Percentiles rank a stretch among this genome's conserved stretches.
These are phyloP conservation scores for Geopyxis carbonaria DNA, from an alignment of 495 filamentous ascomycete species.

Conservation along the genomic window DNA sequence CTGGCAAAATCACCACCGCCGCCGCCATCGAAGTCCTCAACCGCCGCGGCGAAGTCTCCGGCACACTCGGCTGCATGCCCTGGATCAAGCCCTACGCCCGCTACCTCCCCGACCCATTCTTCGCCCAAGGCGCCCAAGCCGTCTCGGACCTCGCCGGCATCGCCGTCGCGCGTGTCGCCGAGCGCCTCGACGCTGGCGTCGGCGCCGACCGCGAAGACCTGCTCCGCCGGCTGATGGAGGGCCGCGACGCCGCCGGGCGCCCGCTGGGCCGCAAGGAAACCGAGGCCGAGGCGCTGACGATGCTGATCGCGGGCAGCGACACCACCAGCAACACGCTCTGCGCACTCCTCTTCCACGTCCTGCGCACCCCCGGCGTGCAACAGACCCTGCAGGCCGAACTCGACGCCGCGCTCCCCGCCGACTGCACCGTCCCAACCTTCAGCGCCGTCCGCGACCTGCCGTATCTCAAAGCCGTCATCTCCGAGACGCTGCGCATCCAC, in stretches of 20 bases:
- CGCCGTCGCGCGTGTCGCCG: slow-evolving; percentile 63
- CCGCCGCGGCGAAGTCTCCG: slow-evolving; percentile 49
- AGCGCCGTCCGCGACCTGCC: slow-evolving; percentile 40
- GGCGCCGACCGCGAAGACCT: slow-evolving; percentile 52
- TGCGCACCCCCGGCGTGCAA: slow-evolving; percentile 53
- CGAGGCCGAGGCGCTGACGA: slow-evolving; percentile 75
- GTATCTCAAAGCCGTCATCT: slow-evolving; percentile 65
- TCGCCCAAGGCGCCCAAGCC: slow-evolving; percentile 41
- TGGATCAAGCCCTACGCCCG: slow-evolving; percentile 45
- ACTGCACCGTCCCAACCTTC: slow-evolving; percentile 47
- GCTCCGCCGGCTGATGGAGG: slow-evolving; percentile 70
- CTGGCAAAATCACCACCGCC: slow-evolving; percentile 37
- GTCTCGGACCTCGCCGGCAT: slow-evolving; percentile 55
- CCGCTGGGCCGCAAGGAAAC: slow-evolving; percentile 60
- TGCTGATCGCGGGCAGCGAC: slow-evolving; percentile 79
- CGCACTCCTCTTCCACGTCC: slow-evolving; percentile 62
- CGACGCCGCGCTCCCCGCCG: slow-evolving; percentile 46
- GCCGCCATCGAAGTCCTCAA: slow-evolving; percentile 58
- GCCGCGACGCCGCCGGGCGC: slow-evolving; percentile 60
- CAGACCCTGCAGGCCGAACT: slow-evolving; percentile 53
- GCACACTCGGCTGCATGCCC: slow-evolving; percentile 44
- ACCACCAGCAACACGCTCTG: slow-evolving; percentile 83
- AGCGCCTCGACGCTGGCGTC: slow-evolving; percentile 51
- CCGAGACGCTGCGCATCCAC: slow-evolving; percentile 82
- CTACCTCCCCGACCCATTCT: slow-evolving; percentile 53